Evolutionary conservation across 2,329 filamentous ascomycete species (phyloP).

Genomic region (Phaeophleospora eucalypticola): DNA sequence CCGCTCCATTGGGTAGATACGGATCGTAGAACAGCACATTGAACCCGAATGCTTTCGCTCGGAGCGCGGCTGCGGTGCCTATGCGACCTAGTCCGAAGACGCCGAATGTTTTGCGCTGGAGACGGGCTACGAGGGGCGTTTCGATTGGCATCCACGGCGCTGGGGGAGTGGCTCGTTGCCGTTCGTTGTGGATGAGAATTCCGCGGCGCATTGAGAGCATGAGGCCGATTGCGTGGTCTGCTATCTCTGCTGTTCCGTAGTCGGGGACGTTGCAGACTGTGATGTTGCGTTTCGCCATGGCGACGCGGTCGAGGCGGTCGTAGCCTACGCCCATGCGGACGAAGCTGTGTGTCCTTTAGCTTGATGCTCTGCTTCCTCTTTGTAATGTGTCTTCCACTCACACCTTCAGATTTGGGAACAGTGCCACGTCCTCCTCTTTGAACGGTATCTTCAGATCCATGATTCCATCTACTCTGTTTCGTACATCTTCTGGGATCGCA

Average conservation of each 20-base stretch:
- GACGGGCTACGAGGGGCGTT: slow-evolving; percentile 27
- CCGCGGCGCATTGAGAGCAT: slow-evolving; percentile 28
- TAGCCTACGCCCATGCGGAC: slow-evolving; percentile 34
- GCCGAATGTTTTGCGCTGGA: slow-evolving; percentile 27
- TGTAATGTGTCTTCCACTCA: slow-evolving; percentile 12
- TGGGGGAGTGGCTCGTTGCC: slow-evolving; percentile 28
- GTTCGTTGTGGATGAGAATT: slow-evolving; percentile 30
- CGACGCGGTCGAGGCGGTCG: slow-evolving; percentile 29
- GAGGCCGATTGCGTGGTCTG: slow-evolving; percentile 31
- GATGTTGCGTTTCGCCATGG: slow-evolving; percentile 23
- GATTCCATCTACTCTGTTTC: slow-evolving; percentile 27
- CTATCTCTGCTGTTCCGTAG: slow-evolving; percentile 32
- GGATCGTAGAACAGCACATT: slow-evolving; percentile 33
- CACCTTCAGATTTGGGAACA: slow-evolving; percentile 32
- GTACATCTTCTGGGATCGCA: slow-evolving; percentile 25
- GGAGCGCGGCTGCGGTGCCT: slow-evolving; percentile 28
- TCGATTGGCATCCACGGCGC: slow-evolving; percentile 28
- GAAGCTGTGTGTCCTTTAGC: slow-evolving; percentile 18
- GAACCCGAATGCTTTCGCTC: slow-evolving; percentile 32
- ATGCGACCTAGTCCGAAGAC: slow-evolving; percentile 31
- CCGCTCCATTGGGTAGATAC: slow-evolving; percentile 31
- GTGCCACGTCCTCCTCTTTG: slow-evolving; percentile 24
- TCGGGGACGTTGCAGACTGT: slow-evolving; percentile 32
- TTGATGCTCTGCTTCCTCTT: neutral
- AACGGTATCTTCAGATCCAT: slow-evolving; percentile 29